A percentile compares a stretch with the other conserved stretches of the same genome.
Evolutionary conservation across 83 land plant species (phyloP).

Genomic region (Diphasiastrum complanatum): DNA sequence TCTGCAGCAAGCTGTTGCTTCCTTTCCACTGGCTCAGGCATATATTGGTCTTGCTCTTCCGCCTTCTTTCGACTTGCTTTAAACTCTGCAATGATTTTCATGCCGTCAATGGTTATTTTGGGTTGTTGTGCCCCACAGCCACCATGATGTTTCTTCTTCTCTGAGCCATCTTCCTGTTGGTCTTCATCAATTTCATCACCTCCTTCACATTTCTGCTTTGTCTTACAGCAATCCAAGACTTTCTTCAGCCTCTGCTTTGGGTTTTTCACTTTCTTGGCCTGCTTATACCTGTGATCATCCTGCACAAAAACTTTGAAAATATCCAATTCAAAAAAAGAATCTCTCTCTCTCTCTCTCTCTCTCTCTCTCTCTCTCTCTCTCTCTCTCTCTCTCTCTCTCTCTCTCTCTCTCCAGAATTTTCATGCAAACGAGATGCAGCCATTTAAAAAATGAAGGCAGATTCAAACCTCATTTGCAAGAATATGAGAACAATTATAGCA

Average conservation of each 20-base stretch:
- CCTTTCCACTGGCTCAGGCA: constrained; percentile 95
- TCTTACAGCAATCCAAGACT: constrained; percentile 89
- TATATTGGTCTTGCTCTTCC: constrained; percentile 73
- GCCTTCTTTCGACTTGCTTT: constrained; percentile 63
- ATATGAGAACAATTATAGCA: constrained; percentile 92
- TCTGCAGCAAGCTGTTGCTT: constrained; percentile 80
- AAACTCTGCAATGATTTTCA: constrained; percentile 89
- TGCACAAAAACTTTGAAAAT: constrained; percentile 17
- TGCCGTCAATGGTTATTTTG: constrained; percentile 77
- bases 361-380: too few species aligned
- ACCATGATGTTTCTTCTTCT: constrained; percentile 67
- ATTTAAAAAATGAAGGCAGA: background rate
- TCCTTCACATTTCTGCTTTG: constrained; percentile 77
- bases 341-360: too few species aligned
- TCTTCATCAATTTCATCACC: constrained; percentile 74
- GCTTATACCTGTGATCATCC: constrained; percentile 82
- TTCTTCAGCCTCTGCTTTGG: constrained; percentile 69
- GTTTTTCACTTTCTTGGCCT: constrained; percentile 70
- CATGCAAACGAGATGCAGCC: too few species aligned
- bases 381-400: too few species aligned
- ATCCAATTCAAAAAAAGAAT: background rate
- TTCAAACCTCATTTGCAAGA: constrained; percentile 79
- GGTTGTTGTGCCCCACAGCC: constrained; percentile 99
- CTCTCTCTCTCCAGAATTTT: too few species aligned
- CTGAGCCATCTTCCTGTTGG: constrained; percentile 54